A percentile compares a stretch with the other conserved stretches of the same genome.
Evolutionary conservation across 805 yeast genomes (phyloP).

Genomic region (Ogataea dorogensis): DNA sequence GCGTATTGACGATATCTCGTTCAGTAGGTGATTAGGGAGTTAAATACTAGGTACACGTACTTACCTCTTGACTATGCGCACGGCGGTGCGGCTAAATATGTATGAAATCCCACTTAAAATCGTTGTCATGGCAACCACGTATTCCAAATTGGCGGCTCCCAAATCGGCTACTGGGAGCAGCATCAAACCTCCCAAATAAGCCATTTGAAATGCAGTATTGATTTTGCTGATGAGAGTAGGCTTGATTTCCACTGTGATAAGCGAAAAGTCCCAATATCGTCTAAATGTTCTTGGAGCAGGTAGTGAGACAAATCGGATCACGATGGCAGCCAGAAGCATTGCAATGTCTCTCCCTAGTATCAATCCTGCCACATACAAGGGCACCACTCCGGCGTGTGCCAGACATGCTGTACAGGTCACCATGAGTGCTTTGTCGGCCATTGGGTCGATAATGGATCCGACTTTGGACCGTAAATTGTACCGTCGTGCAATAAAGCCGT

Average conservation of each 20-base stretch:
- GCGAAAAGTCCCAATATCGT: constrained; percentile 75
- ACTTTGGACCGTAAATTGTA: constrained; percentile 74
- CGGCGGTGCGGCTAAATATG: constrained; percentile 66
- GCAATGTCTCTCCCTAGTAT: constrained; percentile 83
- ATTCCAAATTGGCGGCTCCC: constrained; percentile 39
- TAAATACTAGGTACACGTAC: constrained; percentile 1
- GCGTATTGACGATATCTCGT: constrained; percentile 95
- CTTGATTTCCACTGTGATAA: constrained; percentile 80
- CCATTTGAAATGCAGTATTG: constrained; percentile 92
- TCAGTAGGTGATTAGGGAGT: constrained; percentile 55
- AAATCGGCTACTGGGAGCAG: constrained; percentile 46
- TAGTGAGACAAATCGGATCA: constrained; percentile 67
- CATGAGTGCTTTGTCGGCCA: constrained; percentile 93
- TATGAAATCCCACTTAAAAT: constrained; percentile 76
- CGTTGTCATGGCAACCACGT: constrained; percentile 68
- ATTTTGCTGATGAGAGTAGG: constrained; percentile 85
- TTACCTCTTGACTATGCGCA: constrained; percentile 26
- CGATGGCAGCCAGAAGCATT: constrained; percentile 69
- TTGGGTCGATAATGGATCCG: constrained; percentile 91
- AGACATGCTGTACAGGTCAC: constrained; percentile 77
- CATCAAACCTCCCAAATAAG: constrained; percentile 69
- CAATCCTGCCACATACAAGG: constrained; percentile 60
- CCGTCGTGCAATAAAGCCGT: constrained; percentile 86
- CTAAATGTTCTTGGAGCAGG: constrained; percentile 72
- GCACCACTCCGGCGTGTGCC: constrained; percentile 67